Evolutionary conservation across 192 early-diverging fungal genomes (phyloP).

Genomic region (Backusella liffmaniae): DNA sequence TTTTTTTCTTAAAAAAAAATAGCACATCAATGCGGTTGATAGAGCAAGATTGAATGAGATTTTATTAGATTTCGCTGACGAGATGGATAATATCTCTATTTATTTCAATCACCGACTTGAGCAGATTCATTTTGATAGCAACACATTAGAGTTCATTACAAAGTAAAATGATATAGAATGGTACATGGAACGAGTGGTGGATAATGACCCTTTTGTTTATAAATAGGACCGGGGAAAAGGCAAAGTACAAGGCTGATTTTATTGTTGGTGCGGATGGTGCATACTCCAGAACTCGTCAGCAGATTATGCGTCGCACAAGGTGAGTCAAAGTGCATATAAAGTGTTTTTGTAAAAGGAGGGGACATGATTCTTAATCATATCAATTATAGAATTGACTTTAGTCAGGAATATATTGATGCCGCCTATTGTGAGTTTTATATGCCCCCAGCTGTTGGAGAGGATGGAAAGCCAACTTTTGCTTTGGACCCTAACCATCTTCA

Average conservation of each 20-base stretch:
- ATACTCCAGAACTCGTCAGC: constrained; percentile 74
- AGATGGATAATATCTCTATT: constrained; percentile 64
- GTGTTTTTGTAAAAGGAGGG: background rate
- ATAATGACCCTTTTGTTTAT: too few species aligned
- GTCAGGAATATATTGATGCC: constrained; percentile 88
- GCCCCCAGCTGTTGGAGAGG: constrained; percentile 55
- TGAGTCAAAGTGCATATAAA: constrained; percentile 28
- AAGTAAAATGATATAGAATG: constrained; percentile 29
- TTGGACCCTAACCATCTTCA: constrained; percentile 93
- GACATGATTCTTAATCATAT: background rate
- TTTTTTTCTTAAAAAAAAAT: background rate
- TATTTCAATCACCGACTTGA: constrained; percentile 75
- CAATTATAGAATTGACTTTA: constrained; percentile 68
- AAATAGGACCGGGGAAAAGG: constrained; percentile 22
- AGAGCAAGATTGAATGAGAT: constrained; percentile 78
- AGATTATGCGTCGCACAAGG: constrained; percentile 77
- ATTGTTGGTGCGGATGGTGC: constrained; percentile 92
- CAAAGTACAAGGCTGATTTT: constrained; percentile 61
- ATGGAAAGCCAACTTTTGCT: constrained; percentile 64
- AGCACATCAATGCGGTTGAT: constrained; percentile 95
- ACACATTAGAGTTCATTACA: constrained; percentile 48
- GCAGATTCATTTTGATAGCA: constrained; percentile 71
- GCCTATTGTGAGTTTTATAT: constrained; percentile 93
- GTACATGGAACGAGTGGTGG: too few species aligned
- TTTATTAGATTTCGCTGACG: constrained; percentile 73